Base-by-base conservation (phyloP, 2,329 filamentous ascomycete genomes). In the Penicillium sp. region DNA sequence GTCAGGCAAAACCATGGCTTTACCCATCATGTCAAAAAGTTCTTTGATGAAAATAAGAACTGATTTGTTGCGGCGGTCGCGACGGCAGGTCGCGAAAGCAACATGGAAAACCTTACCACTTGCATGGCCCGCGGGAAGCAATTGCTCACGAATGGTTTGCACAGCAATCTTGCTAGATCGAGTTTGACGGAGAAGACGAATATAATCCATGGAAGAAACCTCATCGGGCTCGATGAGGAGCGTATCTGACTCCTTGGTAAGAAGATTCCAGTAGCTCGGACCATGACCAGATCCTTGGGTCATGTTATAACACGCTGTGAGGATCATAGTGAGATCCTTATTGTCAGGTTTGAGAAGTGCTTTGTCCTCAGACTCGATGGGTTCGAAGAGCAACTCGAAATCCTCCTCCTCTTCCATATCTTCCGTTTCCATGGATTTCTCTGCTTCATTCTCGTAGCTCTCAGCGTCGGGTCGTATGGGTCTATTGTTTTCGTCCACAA, bases 1-100 rank as follows among this genome's bases (percentile, higher is more conserved):
- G 26, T 73, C 68, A 2, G 73, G 68, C 9, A 73, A 53, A 13
- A 67, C 43, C 26, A 70, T 55, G 16, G 56, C 36, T 28, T 62
- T 49, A 24, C 62, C 52, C 87, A 92, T 92, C 47, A 83, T 69
- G 48, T 86, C 78, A 26, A 96, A 75, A 23, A 96, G 78, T 47
- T 78, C 72, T 47, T 79, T 84, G 4, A 90, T 88, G 60, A 88
- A 81, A 3, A 78, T 73, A 60, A 96, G 82, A 19, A 84, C 83
- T 48, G 87, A 83, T n/a, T 71, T 79, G 70, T 95, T 96, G 51
- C 87, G 86, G 67, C 86, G 88, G 77, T 97, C 91, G 52, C 87
- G 83, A 21, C 85, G 76, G 71, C 92, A 96, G 5, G 85, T 81
- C 59, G 82, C 81, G 78, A 97, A 85, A 50, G 88, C 91, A 43